These are phyloP conservation scores for Chloropicon primus DNA, from an alignment of 139 green algal genomes.

Conservation along the genomic window DNA sequence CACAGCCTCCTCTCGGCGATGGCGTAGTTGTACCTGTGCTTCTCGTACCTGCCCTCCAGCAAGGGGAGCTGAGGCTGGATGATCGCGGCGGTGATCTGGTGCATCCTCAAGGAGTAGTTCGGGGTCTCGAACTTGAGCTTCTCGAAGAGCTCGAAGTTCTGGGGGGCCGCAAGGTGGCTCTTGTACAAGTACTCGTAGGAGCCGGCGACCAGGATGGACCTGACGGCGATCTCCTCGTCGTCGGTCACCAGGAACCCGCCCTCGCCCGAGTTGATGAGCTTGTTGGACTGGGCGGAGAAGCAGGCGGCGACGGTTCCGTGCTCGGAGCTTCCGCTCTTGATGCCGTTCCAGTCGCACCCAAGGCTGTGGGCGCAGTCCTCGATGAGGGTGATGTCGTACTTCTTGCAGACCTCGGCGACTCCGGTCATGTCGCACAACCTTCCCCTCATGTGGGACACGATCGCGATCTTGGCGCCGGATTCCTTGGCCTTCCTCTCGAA, in stretches of 20 bases:
- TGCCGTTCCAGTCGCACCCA: constrained; percentile 18
- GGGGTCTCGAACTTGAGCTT: constrained; percentile 13
- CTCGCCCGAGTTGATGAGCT: constrained; percentile 26
- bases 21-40: constrained; percentile 13
- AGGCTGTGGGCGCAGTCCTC: constrained; percentile 24
- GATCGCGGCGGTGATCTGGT: constrained; percentile 15
- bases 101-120: constrained; percentile 27
- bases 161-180: constrained; percentile 11
- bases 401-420: constrained; percentile 14
- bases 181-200: constrained; percentile 26
- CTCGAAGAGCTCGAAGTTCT: constrained; percentile 26
- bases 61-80: constrained; percentile 18
- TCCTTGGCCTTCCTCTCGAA: constrained; percentile 15
- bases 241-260: constrained; percentile 22
- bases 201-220: constrained; percentile 10
- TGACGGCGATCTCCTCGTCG: constrained; percentile 23
- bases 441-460: constrained; percentile 26
- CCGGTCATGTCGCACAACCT: constrained; percentile 24
- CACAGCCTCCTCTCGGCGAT: background rate
- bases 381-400: constrained; percentile 17
- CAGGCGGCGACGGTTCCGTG: constrained; percentile 16
- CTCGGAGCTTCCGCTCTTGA: constrained; percentile 11
- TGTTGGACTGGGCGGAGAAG: constrained; percentile 21
- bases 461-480: constrained; percentile 18
- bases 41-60: constrained; percentile 3